Base-by-base conservation (phyloP, 208 protist species). In the Porcisia deanei region DNA sequence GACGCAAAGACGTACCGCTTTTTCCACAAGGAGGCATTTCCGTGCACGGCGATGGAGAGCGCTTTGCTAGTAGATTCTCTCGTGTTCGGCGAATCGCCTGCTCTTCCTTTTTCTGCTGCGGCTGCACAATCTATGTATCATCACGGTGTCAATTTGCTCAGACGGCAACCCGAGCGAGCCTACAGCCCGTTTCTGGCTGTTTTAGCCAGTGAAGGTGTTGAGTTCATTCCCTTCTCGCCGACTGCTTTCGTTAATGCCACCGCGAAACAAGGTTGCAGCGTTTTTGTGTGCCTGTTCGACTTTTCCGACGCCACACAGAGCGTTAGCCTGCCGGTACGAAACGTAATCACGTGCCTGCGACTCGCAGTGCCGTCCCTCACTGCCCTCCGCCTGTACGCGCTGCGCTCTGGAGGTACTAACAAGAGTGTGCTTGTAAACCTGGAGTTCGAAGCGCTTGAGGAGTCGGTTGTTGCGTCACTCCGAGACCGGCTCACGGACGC, bases 1-100 rank as follows among this genome's bases (percentile, higher is more conserved):
- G 97, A 99, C 78, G 87, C 99, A 5, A 99, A 99, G 84, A 84
- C 85, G 45, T 94, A 99, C 87, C 77, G 87, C 22, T 99, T 98
- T 81, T 91, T 96, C 68, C 99, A 99, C 87, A 89, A 87, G 47
- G 96, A 98, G 75, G 94, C 93, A 7, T 98, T 99, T 61, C 98
- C 98, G 12, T 91, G 91, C 47, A 58, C 98, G 5, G 60, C 83
- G 52, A 60, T 89, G 37, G 74, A 79, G 12, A 72, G 73, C 58
- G 81, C 86, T 30, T 70, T 88, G 41, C 53, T 73, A 16, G 53
- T 90, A 1, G 69, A 63, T 20, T 43, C 65, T 39, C 59, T 71
- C 0, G 52, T 79, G 9, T 67, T 74, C 9, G 82, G 82, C 16
- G 61, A 55, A 14, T 77, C 70, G 18, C 41, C 3, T 10, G 64